These are phyloP conservation scores for Solanum arcanum DNA, from an alignment of 257 asterid genomes.

Conservation along the genomic window DNA sequence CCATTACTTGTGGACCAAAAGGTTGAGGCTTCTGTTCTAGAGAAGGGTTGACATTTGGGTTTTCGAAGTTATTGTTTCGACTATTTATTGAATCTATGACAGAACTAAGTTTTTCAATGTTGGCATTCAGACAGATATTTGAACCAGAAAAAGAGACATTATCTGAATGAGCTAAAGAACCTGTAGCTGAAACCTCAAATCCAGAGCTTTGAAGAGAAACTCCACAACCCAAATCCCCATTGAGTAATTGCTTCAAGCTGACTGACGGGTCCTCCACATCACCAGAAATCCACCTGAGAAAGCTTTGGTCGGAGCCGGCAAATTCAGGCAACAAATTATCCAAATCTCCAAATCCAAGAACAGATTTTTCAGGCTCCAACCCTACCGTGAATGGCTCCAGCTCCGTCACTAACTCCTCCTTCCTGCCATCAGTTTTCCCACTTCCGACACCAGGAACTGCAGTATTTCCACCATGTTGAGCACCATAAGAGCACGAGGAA, in stretches of 20 bases:
- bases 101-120: constrained; percentile 9
- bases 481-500: constrained; percentile 12
- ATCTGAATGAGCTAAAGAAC: constrained; percentile 5
- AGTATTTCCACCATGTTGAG: background rate
- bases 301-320: constrained; percentile 20
- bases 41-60: constrained; percentile 1
- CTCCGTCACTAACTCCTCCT: background rate
- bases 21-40: constrained; percentile 5
- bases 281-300: constrained; percentile 26
- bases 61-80: background rate
- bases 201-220: constrained; percentile 3
- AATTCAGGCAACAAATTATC: constrained; percentile 31
- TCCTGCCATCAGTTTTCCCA: background rate
- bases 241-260: constrained; percentile 15
- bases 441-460: background rate
- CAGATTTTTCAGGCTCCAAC: constrained; percentile 12
- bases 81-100: background rate
- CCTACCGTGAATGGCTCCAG: background rate
- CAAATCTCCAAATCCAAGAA: constrained; percentile 38
- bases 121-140: background rate
- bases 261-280: constrained; percentile 18
- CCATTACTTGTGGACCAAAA: background rate
- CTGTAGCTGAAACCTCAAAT: constrained; percentile 6
- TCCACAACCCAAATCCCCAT: constrained; percentile 11
- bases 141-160: constrained; percentile 1